Conservation (phyloP, 225 moss, liverwort and hornwort species). For the Sphagnum contortum region DNA sequence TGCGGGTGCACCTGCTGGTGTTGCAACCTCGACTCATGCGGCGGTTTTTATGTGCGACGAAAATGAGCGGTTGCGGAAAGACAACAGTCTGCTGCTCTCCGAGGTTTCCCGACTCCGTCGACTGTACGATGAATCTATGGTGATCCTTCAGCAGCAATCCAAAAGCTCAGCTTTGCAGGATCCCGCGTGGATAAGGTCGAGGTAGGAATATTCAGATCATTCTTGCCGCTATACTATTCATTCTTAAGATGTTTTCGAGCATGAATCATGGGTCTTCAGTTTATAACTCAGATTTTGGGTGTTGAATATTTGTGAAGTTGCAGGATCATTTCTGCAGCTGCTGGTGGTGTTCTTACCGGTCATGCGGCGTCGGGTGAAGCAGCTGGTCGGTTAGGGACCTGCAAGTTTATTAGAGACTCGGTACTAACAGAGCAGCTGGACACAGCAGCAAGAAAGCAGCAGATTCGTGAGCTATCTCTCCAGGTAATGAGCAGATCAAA, state of each 20-base stretch:
- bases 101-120: conserved; percentile 58
- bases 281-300: no score
- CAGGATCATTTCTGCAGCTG: no score
- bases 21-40: conserved; percentile 16
- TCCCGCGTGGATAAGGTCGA: conserved; percentile 31
- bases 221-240: no score
- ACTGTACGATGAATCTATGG: conserved; percentile 62
- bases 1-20: no score
- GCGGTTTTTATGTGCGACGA: conserved; percentile 56
- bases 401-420: conserved; percentile 1
- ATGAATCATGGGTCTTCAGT: no score
- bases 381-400: no score
- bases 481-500: conserved; percentile 19
- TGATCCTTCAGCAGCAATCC: conserved; percentile 66
- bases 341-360: no score
- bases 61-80: conserved; percentile 60
- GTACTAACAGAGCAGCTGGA: conserved; percentile 5
- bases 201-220: no score
- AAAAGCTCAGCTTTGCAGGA: conserved; percentile 47
- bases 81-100: conserved; percentile 61
- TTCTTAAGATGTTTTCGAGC: no score
- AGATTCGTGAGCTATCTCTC: conserved; percentile 45
- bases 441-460: conserved; percentile 21
- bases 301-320: no score
- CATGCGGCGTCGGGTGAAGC: no score